phyloP scores from a whole-genome alignment of 441 rosid species.

The Pelargonium cotyledonis region DNA sequence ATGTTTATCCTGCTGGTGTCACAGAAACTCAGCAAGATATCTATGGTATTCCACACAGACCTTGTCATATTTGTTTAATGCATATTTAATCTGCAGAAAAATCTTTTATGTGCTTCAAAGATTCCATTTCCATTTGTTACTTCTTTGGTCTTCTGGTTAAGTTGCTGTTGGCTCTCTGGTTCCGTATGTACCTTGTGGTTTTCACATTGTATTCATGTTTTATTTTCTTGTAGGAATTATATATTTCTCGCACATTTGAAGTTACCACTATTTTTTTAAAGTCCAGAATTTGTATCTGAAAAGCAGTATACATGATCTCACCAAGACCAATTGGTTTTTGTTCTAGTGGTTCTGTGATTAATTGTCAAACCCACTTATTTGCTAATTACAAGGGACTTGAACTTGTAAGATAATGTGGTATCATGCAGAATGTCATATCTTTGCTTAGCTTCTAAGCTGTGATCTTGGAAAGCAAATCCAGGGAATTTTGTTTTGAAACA shows the following conservation, averaged over 20 bases:
- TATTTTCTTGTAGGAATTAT: background rate
- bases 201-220: background rate
- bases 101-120: background rate
- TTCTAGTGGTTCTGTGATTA: background rate
- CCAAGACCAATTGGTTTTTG: background rate
- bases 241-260: background rate
- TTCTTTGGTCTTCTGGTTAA: no score
- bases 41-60: slow-evolving; percentile 37
- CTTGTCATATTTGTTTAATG: background rate
- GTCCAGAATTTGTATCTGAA: background rate
- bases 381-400: background rate
- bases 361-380: background rate
- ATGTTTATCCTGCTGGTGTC: slow-evolving; percentile 38
- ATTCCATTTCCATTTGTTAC: no score
- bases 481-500: background rate
- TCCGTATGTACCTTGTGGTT: background rate
- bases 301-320: background rate
- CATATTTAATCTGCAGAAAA: no score
- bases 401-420: background rate
- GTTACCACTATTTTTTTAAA: background rate
- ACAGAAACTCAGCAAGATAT: slow-evolving; percentile 33
- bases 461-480: background rate
- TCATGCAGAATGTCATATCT: background rate
- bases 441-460: background rate
- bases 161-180: background rate